Evolutionary conservation across 441 rosid genomes (phyloP), one percentile per base, ranked within the genome.

Genomic region (Omphalea diandra): DNA sequence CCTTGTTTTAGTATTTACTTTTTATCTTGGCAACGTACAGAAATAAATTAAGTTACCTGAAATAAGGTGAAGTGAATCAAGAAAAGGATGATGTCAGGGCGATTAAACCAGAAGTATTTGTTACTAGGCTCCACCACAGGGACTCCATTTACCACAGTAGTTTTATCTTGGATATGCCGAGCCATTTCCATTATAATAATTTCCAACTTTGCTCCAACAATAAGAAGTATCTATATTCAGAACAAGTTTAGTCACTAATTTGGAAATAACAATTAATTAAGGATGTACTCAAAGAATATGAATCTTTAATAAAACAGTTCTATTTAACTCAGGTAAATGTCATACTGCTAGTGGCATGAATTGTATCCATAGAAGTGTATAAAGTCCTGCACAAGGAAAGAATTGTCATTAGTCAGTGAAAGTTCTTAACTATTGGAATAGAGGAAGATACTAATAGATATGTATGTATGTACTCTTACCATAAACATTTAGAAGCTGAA

Each of bases 111-210:
- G 82, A 88, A 86, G 36, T 49, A 83, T 65, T 83, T 83, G 76
- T 88, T 83, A 69, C 62, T 77, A 14, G 87, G 88, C 67, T 86
- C 83, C 49, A 88, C 88, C 8, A 84, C 68, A 0, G 86, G 90
- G 67, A 79, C 84, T 52, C 88, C 93, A 75, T 76, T 69, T 1
- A 86, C 86, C 4, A 84, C 84, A 1, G 77, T 67, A n/a, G 69
- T 68, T 54, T 80, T 73, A 7, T 82, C 84, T 49, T 82, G 84
- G 62, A 83, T 73, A 72, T 82, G 76, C 46, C 79, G 75, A 10
- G 90, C 90, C 93, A 88, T 84, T 31, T 86, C n/a, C n/a, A n/a
- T n/a, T n/a, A n/a, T n/a, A n/a, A n/a, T n/a, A 5, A 83, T 71
- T 65, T 86, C 84, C 10, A 88, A 85, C 43, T 86, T 88, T 43